These are phyloP conservation scores for Geosiphon pyriformis DNA, from an alignment of 192 early-diverging fungal species.

Conservation along the genomic window DNA sequence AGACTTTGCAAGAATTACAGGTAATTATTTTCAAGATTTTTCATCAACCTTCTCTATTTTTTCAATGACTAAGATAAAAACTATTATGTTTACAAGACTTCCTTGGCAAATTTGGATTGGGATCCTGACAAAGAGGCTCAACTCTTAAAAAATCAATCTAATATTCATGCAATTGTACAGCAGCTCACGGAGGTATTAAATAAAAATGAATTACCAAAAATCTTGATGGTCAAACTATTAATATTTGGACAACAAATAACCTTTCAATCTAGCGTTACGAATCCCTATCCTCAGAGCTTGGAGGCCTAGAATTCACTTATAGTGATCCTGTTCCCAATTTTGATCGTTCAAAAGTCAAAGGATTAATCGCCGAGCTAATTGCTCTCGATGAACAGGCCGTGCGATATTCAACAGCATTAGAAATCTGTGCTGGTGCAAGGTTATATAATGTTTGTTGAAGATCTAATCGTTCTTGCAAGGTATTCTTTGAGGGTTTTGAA, in stretches of 20 bases:
- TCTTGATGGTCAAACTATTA: too few species aligned
- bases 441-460: conserved; percentile 72
- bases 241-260: neutral
- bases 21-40: conserved; percentile 19
- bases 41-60: too few species aligned
- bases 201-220: too few species aligned
- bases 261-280: conserved; percentile 44
- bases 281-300: conserved; percentile 43
- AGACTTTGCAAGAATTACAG: conserved; percentile 25
- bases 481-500: too few species aligned
- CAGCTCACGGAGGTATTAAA: conserved; percentile 40
- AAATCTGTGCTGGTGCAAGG: conserved; percentile 90
- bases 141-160: conserved; percentile 29
- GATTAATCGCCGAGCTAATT: conserved; percentile 89
- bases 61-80: too few species aligned
- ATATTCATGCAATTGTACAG: conserved; percentile 26
- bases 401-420: conserved; percentile 73
- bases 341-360: conserved; percentile 84
- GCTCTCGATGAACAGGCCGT: conserved; percentile 62
- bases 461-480: neutral
- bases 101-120: conserved; percentile 30
- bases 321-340: conserved; percentile 80
- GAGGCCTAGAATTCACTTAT: conserved; percentile 77
- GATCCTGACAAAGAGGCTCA: conserved; percentile 41
- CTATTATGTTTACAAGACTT: neutral